These are phyloP conservation scores for Botryotinia calthae DNA, from an alignment of 2,329 filamentous ascomycete species.

Conservation along the genomic window DNA sequence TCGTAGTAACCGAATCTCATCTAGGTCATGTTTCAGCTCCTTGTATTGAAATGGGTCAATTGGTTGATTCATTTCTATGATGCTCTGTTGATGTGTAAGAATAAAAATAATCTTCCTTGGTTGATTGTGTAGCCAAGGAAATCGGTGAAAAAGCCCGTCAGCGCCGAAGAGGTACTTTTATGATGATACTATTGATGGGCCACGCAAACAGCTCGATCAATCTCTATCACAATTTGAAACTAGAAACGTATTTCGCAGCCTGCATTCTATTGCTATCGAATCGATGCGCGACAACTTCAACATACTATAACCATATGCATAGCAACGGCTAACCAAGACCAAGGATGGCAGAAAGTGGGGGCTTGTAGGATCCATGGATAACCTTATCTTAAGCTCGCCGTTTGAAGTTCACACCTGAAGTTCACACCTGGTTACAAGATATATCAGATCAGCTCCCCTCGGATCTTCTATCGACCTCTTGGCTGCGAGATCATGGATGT, in stretches of 20 bases:
- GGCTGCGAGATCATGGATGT: background rate
- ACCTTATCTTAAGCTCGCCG: background rate
- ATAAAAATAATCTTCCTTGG: background rate
- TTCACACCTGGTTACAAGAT: background rate
- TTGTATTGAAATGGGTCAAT: conserved; percentile 13
- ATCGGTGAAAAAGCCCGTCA: background rate
- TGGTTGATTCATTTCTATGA: background rate
- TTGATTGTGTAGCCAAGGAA: background rate
- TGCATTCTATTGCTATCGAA: background rate
- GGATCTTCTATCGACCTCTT: background rate
- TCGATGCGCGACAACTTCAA: background rate
- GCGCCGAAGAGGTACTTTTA: too few relatives aligned
- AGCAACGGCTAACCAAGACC: background rate
- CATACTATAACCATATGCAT: background rate
- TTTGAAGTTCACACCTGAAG: background rate
- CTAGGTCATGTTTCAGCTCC: background rate
- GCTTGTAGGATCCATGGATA: background rate
- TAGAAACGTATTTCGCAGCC: too few relatives aligned
- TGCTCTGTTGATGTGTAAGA: background rate
- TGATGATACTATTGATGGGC: background rate
- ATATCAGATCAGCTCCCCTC: background rate
- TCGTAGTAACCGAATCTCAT: conserved; percentile 26
- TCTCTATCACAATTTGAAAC: too few relatives aligned
- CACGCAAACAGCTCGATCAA: background rate
- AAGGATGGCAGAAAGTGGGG: background rate